phyloP scores from a whole-genome alignment of 768 basidiomycete genomes.

The Serendipita vermifera region DNA sequence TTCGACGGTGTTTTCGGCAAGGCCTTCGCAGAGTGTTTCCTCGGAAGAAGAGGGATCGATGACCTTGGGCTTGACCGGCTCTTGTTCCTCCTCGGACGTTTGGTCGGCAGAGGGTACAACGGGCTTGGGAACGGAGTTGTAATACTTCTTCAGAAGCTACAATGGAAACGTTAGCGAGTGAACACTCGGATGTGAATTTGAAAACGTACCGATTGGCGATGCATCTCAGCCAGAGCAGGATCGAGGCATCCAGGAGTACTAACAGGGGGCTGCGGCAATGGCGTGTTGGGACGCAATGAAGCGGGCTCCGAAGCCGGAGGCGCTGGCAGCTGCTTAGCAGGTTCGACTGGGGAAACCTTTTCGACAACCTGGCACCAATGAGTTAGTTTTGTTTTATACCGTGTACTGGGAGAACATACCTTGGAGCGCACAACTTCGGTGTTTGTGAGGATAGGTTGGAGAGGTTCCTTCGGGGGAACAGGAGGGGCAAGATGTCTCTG shows the following conservation, averaged over 20 bases:
- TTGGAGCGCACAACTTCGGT: neutral
- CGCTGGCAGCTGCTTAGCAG: too few relatives aligned
- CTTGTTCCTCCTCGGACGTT: too few relatives aligned
- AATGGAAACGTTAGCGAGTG: neutral
- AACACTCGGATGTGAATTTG: neutral
- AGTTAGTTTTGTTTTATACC: neutral
- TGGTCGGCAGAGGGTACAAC: too few relatives aligned
- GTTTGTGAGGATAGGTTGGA: neutral
- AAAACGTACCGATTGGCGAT: neutral
- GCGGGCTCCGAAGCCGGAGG: too few relatives aligned
- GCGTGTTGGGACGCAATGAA: too few relatives aligned
- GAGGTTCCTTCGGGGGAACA: neutral
- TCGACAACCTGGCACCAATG: neutral
- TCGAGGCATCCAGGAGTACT: neutral
- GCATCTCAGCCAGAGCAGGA: neutral
- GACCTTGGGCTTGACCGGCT: too few relatives aligned
- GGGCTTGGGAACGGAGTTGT: neutral
- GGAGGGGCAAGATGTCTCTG: neutral
- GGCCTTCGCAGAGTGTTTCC: too few relatives aligned
- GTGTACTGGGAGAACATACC: neutral
- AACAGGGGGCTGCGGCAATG: too few relatives aligned
- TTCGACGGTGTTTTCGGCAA: too few relatives aligned
- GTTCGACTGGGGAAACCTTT: neutral
- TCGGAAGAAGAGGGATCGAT: too few relatives aligned
- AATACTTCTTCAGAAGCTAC: conserved; percentile 8